Evolutionary conservation across 1,284 basidiomycete species (phyloP).

Genomic region (Crocinoboletus sp.): DNA sequence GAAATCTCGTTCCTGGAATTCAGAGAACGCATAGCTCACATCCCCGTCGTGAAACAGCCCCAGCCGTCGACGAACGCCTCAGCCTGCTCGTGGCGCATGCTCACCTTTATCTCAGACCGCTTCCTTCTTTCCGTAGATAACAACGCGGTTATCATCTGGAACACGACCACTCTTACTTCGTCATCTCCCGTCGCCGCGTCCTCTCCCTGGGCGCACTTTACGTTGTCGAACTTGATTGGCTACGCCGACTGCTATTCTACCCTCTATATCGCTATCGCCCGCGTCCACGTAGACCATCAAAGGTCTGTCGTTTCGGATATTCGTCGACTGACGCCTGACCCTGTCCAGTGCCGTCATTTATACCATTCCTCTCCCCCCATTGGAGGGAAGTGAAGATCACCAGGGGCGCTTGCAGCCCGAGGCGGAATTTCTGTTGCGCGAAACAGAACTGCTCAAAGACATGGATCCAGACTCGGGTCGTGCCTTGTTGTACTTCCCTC

Average conservation of each 20-base stretch:
- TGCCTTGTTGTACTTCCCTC: conserved; percentile 11
- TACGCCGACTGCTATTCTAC: conserved; percentile 5
- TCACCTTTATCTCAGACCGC: conserved; percentile 22
- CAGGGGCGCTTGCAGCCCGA: conserved; percentile 1
- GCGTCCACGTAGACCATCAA: neutral
- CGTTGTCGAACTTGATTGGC: conserved; percentile 3
- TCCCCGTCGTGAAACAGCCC: conserved; percentile 1
- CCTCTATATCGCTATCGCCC: conserved; percentile 13
- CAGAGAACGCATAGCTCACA: conserved; percentile 1
- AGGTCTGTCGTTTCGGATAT: conserved; percentile 7
- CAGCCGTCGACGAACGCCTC: neutral
- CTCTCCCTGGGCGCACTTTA: conserved; percentile 14
- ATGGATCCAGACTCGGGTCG: conserved; percentile 17
- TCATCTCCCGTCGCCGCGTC: neutral
- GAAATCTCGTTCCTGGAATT: conserved; percentile 17
- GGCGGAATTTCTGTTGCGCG: conserved; percentile 13
- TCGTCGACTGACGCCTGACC: neutral
- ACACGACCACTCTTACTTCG: neutral
- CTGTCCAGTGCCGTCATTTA: conserved; percentile 13
- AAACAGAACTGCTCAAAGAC: conserved; percentile 11
- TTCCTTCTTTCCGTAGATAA: conserved; percentile 22
- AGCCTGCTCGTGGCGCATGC: conserved; percentile 7
- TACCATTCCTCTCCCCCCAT: conserved; percentile 10
- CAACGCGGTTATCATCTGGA: conserved; percentile 17
- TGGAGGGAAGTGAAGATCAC: neutral